Base-by-base conservation (phyloP, 768 basidiomycete species). In the Mycena leptocephala region DNA sequence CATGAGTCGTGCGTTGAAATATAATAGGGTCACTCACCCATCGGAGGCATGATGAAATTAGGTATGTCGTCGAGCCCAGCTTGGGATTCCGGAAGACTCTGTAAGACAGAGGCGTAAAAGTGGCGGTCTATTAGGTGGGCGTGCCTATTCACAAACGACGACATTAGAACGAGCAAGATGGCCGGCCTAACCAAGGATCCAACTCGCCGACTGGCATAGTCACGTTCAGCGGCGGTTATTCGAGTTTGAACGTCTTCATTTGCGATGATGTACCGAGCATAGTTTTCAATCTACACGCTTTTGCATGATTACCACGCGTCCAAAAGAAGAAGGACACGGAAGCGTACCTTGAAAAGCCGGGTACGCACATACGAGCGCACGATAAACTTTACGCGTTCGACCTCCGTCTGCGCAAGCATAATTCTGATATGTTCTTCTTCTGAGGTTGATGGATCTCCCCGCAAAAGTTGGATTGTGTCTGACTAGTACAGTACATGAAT, bases 391-490 rank as follows among this genome's bases (percentile, higher is more conserved):
- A 96, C 95, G 51, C 97, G 92, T 82, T 99, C 97, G 79, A 98
- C 92, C 84, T 99, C 97, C 0, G 96, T 97, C 85, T 97, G 96
- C 0, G 96, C 97, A 67, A 99, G 93, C 89, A 96, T 94, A 39
- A 98, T 95, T 78, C 96, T 89, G 75, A 97, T 95, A 80, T 99
- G 97, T 77, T 99, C 97, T 76, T 98, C 96, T 80, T 98, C 96
- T 1, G 94, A 96, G 3, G 95, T 94, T 43, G 92, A 90, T 0
- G 96, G 95, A 82, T 98, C 96, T 30, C 92, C 92, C 5, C 95
- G 90, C 35, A 98, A 85, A 61, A 90, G 86, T 81, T 92, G 96
- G 41, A 95, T 96, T 71, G 91, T 92, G 77, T 95, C 93, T 74
- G 94, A 93, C 96, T 98, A 79, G 74, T 80, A 67, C 39, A 79